Conservation (phyloP, 306 rosid genomes). For the Carpinus fangiana region DNA sequence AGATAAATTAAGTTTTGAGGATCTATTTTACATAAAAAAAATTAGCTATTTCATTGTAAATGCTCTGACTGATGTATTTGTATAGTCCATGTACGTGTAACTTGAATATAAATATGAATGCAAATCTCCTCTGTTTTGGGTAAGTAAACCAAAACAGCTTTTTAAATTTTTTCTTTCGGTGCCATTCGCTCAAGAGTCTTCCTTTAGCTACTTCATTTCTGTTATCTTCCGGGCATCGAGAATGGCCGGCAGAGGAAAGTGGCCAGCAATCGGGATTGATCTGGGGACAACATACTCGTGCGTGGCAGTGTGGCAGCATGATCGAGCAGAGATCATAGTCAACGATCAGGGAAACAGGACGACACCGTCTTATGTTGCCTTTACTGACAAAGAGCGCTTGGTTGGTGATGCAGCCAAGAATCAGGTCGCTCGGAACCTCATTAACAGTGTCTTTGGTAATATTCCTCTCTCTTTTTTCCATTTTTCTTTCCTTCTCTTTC, state of each 20-base stretch:
- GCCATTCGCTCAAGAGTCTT: too few relatives aligned
- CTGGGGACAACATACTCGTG: slow-evolving; percentile 71
- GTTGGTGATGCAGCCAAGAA: neutral
- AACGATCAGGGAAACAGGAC: neutral
- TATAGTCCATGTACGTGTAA: too few relatives aligned
- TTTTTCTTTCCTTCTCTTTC: neutral
- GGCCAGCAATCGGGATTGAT: slow-evolving; percentile 69
- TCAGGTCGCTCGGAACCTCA: neutral
- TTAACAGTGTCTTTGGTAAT: neutral
- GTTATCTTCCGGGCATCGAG: neutral
- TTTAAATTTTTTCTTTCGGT: too few relatives aligned
- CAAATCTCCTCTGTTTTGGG: too few relatives aligned
- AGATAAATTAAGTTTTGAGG: too few relatives aligned
- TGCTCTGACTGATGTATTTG: too few relatives aligned
- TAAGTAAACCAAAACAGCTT: too few relatives aligned
- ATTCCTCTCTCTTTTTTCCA: neutral
- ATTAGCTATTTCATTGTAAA: too few relatives aligned
- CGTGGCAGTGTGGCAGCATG: slow-evolving; percentile 75
- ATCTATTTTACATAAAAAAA: too few relatives aligned
- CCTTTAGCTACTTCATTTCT: neutral
- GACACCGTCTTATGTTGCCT: slow-evolving; percentile 1
- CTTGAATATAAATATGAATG: too few relatives aligned
- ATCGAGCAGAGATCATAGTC: slow-evolving; percentile 25
- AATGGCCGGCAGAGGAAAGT: slow-evolving; percentile 66
- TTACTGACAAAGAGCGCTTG: neutral